Evolutionary conservation across 1,284 basidiomycete genomes (phyloP), one percentile per base, ranked within the genome.

Genomic region (Rhodotorula glutinis): DNA sequence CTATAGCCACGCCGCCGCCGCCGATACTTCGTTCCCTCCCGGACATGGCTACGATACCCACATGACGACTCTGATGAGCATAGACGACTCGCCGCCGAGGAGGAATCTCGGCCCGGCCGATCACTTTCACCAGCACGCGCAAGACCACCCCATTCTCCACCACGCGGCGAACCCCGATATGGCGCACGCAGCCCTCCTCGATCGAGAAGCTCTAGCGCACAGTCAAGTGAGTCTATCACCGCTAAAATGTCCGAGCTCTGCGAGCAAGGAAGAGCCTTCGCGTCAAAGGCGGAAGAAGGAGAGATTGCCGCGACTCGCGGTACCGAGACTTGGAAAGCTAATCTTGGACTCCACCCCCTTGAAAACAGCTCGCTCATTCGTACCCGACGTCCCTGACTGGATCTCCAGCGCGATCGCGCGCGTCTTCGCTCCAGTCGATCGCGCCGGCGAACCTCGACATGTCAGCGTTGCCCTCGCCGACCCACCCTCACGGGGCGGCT

Each of bases 361-460:
- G 17, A 38, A 0, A 21, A n/a, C 17, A 44, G 40, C 27, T 23
- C 41, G 40, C 53, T 11, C 38, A 60, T 44, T 46, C 63, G 9
- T 55, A 59, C 52, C 64, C 70, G n/a, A 43, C 59, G 8, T 54
- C 69, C 14, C 40, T 33, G 33, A 52, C 54, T 30, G 53, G 56
- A 9, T 69, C 70, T 25, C 57, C 64, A 2, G 49, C 40, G 13
- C 70, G 70, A 10, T 64, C 70, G 7, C 64, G 65, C 44, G 57
- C 66, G 3, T 63, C 64, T 0, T 64, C 62, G 5, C 49, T 66
- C 44, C 62, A 58, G 17, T 56, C 62, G 13, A 57, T 40, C 40
- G 60, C 59, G 2, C 49, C 55, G 47, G 61, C 55, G 17, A 25
- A 38, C 19, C 51, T 65, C 13, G 59, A 65, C 29, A 55, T 64